Evolutionary conservation across 495 filamentous ascomycete species (phyloP).

Genomic region (Neurospora pannonica): DNA sequence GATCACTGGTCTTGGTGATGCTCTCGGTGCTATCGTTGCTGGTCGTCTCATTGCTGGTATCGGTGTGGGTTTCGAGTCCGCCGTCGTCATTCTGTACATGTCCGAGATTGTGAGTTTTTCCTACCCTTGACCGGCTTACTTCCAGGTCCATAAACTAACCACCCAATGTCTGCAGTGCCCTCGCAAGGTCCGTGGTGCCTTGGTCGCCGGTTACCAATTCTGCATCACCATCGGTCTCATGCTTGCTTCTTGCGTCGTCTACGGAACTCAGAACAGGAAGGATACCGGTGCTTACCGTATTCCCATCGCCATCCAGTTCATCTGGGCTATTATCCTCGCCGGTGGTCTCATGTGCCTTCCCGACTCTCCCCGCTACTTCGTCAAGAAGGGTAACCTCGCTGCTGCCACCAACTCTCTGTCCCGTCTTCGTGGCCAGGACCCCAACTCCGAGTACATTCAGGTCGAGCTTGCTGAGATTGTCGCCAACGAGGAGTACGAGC

Average conservation of each 20-base stretch:
- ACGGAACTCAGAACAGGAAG: constrained; percentile 50
- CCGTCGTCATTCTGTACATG: constrained; percentile 71
- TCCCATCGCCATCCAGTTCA: constrained; percentile 59
- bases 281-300: constrained; percentile 64
- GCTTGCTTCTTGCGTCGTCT: constrained; percentile 62
- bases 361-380: constrained; percentile 73
- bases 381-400: constrained; percentile 61
- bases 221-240: constrained; percentile 69
- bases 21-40: constrained; percentile 48
- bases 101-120: constrained; percentile 43
- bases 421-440: constrained; percentile 56
- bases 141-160: neutral
- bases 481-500: constrained; percentile 74
- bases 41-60: constrained; percentile 65
- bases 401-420: constrained; percentile 52
- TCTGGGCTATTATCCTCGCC: constrained; percentile 59
- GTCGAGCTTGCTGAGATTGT: constrained; percentile 72
- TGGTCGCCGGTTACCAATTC: constrained; percentile 71
- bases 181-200: constrained; percentile 61
- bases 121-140: neutral
- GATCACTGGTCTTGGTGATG: constrained; percentile 24
- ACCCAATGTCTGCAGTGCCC: constrained; percentile 32
- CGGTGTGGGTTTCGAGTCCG: constrained; percentile 66
- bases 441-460: constrained; percentile 54
- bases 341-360: constrained; percentile 53